Conservation (phyloP, 1,284 basidiomycete genomes). For the Trichosporon sp. region DNA sequence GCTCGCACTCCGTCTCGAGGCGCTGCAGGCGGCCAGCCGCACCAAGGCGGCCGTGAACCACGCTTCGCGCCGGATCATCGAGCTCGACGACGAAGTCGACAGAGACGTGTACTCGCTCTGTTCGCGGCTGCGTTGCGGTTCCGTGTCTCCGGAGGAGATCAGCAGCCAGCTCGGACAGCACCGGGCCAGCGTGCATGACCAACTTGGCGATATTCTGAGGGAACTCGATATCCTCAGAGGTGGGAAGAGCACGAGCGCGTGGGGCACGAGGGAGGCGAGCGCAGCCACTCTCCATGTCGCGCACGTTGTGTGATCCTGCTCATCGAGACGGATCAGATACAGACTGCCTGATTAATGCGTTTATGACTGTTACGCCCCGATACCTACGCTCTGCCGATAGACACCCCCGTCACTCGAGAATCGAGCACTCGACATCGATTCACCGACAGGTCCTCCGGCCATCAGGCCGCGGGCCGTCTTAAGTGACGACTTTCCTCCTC, state of each 20-base stretch:
- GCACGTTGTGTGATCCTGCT: too few species aligned
- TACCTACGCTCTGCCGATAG: too few species aligned
- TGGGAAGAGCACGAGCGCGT: background rate
- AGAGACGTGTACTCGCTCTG: constrained; percentile 17
- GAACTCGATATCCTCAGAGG: background rate
- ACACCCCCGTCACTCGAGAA: too few species aligned
- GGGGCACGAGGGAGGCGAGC: background rate
- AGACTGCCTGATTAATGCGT: too few species aligned
- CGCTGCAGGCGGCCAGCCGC: background rate
- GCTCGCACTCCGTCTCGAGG: background rate
- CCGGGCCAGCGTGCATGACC: background rate
- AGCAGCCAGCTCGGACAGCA: background rate
- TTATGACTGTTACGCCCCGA: too few species aligned
- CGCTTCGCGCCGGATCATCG: constrained; percentile 14
- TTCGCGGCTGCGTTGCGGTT: background rate
- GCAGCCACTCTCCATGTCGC: background rate
- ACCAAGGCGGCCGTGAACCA: background rate
- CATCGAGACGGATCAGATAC: too few species aligned
- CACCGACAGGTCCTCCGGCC: too few species aligned
- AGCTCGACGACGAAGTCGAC: constrained; percentile 21
- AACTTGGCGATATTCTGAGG: background rate
- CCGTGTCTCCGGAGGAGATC: background rate
- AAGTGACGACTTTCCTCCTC: background rate
- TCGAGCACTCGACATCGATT: too few species aligned
- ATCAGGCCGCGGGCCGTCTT: too few species aligned